A percentile compares a stretch with the other conserved stretches of the same genome.
Conservation (phyloP, 768 basidiomycete species). For the Termitomyces sp. region DNA sequence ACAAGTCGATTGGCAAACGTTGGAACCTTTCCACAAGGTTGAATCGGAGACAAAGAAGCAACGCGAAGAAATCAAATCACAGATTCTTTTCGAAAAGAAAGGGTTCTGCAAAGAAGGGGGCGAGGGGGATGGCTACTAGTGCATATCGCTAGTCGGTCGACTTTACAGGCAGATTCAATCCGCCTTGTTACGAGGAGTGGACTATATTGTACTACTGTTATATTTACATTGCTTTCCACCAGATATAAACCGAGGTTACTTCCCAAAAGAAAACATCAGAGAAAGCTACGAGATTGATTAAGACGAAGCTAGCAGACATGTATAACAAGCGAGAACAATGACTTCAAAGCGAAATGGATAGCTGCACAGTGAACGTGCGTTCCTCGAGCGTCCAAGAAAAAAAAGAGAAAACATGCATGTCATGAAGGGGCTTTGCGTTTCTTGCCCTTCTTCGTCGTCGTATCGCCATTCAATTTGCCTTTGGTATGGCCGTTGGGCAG, state of each 20-base stretch:
- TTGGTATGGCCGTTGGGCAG: conserved; percentile 44
- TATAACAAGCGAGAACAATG: conserved; percentile 5
- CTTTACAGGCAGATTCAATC: conserved; percentile 21
- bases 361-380: not conserved
- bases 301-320: conserved; percentile 1
- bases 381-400: conserved; percentile 1
- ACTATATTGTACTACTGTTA: conserved; percentile 15
- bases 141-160: not conserved
- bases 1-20: conserved; percentile 65
- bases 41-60: conserved; percentile 72
- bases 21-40: conserved; percentile 68
- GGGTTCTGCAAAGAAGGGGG: conserved; percentile 95
- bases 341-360: conserved; percentile 5
- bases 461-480: conserved; percentile 36
- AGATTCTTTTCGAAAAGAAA: conserved; percentile 75
- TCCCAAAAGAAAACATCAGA: conserved; percentile 5
- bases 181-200: conserved; percentile 13
- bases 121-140: conserved; percentile 92
- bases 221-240: conserved; percentile 13
- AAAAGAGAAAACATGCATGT: conserved; percentile 17
- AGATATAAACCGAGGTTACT: conserved; percentile 8
- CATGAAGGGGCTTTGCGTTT: conserved; percentile 44
- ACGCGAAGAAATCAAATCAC: conserved; percentile 79
- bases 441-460: conserved; percentile 53
- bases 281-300: not conserved